Conservation (phyloP, 2,329 filamentous ascomycete species). For the Emydomyces testavorans region DNA sequence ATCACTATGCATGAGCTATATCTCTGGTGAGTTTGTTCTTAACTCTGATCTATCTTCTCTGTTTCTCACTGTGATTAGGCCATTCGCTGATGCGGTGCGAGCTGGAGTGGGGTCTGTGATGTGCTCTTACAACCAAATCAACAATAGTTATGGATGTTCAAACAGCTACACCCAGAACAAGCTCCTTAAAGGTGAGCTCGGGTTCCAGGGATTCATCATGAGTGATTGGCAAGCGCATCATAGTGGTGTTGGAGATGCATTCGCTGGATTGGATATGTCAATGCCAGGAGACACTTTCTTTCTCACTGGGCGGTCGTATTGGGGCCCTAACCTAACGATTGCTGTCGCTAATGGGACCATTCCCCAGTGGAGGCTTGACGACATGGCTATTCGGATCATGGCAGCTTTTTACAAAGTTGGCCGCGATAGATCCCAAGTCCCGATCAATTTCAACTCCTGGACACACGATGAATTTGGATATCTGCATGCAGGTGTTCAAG, state of each 20-base stretch:
- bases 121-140: slow-evolving; percentile 64
- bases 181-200: slow-evolving; percentile 58
- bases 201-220: slow-evolving; percentile 61
- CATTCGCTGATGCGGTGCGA: slow-evolving; percentile 57
- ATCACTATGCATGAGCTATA: slow-evolving; percentile 54
- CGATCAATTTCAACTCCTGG: slow-evolving; percentile 84
- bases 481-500: slow-evolving; percentile 50
- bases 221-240: slow-evolving; percentile 70
- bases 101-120: slow-evolving; percentile 56
- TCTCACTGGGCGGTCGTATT: slow-evolving; percentile 60
- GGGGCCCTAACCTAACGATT: slow-evolving; percentile 78
- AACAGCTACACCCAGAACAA: slow-evolving; percentile 51
- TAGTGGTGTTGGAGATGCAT: slow-evolving; percentile 53
- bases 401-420: slow-evolving; percentile 54
- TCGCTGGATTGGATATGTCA: slow-evolving; percentile 65
- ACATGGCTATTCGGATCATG: slow-evolving; percentile 77
- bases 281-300: slow-evolving; percentile 78
- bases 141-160: slow-evolving; percentile 57
- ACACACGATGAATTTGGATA: slow-evolving; percentile 63
- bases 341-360: slow-evolving; percentile 82
- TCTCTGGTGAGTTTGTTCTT: slow-evolving; percentile 37
- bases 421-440: slow-evolving; percentile 40
- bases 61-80: slow-evolving; percentile 31
- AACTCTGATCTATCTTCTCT: background rate
- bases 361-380: slow-evolving; percentile 75